Evolutionary conservation across 2,329 filamentous ascomycete genomes (phyloP), one percentile per base, ranked within the genome.

Genomic region (Mollisiaceae sp.): DNA sequence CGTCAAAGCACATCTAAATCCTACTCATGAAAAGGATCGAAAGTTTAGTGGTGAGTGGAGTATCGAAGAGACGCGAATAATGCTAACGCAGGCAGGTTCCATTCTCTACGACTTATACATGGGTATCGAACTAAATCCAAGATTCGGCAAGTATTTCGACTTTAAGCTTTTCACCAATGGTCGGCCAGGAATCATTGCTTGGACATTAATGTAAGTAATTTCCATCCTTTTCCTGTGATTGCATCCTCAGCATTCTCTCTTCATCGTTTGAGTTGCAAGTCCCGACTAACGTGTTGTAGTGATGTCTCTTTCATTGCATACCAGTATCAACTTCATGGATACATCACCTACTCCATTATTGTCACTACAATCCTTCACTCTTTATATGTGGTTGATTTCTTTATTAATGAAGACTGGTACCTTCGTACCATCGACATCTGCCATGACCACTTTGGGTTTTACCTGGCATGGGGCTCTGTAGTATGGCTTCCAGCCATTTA

Each of bases 341-440:
- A 75, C n/a, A 72, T 82, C 59, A 78, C 76, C 14, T 79, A 79
- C 38, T 79, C 78, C 1, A 75, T 83, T 15, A 69, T 83, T 1
- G 74, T 83, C 9, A 77, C 81, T 9, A 78, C 78, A 8, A 73
- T 80, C 38, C 75, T 83, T 1, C 82, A 83, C 64, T 71, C 73
- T 0, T 69, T 82, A 8, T 83, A 83, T 59, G 78, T 82, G 8
- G 67, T 82, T 0, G 81, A 84, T 56, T 83, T 83, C 63, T 84
- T 83, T 59, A 72, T 79, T 57, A 82, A 83, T 8, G 82, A 83
- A 67, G 77, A 79, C 14, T 83, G 82, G 81, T 82, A 83, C 65
- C 72, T 81, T 47, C 74, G 77, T 32, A 81, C 79, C 18, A 78
- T 81, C 24, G 78, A 81, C 59, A 80, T 81, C 52, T 74, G 74